A percentile compares a stretch with the other conserved stretches of the same genome.
Conservation (phyloP, 306 rosid species). For the Gastrolobium villosum region DNA sequence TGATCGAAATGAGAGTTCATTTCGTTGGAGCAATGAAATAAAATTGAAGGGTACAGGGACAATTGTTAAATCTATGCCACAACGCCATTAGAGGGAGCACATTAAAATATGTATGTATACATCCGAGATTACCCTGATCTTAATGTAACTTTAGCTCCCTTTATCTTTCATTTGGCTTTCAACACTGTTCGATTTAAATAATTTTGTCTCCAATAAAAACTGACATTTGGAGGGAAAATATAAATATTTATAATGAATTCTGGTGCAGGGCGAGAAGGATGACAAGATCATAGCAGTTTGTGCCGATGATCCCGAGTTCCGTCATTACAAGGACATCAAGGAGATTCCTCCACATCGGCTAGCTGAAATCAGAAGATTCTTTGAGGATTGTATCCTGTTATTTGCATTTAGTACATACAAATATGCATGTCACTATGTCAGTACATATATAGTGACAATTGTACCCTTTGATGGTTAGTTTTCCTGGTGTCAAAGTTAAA, state of each 20-base stretch:
- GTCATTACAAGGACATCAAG: conserved; percentile 84
- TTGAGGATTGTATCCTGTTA: conserved; percentile 94
- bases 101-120: not conserved
- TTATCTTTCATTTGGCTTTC: conserved; percentile 28
- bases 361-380: conserved; percentile 95
- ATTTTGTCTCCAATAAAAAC: conserved; percentile 15
- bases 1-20: conserved; percentile 17
- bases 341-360: conserved; percentile 96
- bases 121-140: not conserved
- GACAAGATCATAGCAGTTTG: conserved; percentile 99
- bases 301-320: conserved; percentile 96
- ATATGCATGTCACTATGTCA: conserved; percentile 12
- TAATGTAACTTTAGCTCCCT: conserved; percentile 18
- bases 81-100: not conserved
- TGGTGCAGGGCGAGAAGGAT: conserved; percentile 93
- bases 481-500: not conserved
- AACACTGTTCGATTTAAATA: not conserved
- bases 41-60: conserved; percentile 14
- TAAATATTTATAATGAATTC: conserved; percentile 11
- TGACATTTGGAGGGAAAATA: not conserved
- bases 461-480: conserved; percentile 10
- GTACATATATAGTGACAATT: not conserved
- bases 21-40: conserved; percentile 2
- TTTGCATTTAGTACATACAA: conserved; percentile 32
- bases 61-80: conserved; percentile 16